phyloP scores from a whole-genome alignment of 73 alveolate genomes.

The Paramecium sonneborni region DNA sequence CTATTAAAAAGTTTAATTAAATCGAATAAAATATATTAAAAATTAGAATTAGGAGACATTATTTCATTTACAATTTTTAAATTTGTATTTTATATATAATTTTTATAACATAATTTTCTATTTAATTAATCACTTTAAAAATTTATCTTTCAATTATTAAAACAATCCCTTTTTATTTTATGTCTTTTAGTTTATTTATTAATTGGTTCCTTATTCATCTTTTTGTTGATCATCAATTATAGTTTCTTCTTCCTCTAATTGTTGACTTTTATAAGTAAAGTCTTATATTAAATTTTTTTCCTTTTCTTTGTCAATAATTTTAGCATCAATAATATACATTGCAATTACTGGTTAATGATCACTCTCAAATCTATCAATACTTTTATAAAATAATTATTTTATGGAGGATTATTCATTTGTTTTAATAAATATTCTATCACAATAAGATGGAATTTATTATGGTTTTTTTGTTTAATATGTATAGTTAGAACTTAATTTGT shows the following conservation, averaged over 20 bases:
- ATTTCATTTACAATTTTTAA: no score
- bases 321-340: not conserved
- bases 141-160: not conserved
- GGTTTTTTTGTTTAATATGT: constrained; percentile 85
- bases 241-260: not conserved
- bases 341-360: constrained; percentile 44
- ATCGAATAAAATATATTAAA: no score
- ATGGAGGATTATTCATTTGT: not conserved
- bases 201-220: not conserved
- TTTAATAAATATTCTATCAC: constrained; percentile 87
- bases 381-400: not conserved
- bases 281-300: not conserved
- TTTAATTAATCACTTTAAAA: not conserved
- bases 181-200: not conserved
- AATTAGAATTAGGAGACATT: no score
- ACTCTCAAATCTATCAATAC: constrained; percentile 9
- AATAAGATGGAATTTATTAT: constrained; percentile 93
- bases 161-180: not conserved
- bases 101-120: not conserved
- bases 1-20: no score
- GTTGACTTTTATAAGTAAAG: not conserved
- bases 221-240: not conserved
- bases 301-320: constrained; percentile 13
- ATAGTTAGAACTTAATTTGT: constrained; percentile 85
- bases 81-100: no score